These are phyloP conservation scores for Candida vaughaniae DNA, from an alignment of 805 yeast species.

Conservation along the genomic window DNA sequence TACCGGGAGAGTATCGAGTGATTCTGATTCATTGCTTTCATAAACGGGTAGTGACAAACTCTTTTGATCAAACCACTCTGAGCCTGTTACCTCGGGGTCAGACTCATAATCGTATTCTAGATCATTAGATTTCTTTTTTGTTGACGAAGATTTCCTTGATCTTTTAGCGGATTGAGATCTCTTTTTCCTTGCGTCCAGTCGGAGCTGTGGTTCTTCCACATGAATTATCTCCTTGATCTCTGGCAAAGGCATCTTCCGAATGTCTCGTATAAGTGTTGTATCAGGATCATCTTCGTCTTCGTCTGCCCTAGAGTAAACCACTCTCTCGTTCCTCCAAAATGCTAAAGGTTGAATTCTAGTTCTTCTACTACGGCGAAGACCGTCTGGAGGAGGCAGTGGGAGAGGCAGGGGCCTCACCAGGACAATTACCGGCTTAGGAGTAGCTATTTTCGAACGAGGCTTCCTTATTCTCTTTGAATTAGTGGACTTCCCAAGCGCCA, in stretches of 20 bases:
- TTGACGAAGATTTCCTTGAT: neutral
- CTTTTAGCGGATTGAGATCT: neutral
- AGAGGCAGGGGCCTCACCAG: conserved; percentile 32
- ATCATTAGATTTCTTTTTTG: conserved; percentile 2
- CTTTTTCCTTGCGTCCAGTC: conserved; percentile 3
- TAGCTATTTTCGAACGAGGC: conserved; percentile 4
- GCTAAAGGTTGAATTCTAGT: conserved; percentile 70
- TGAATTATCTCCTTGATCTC: conserved; percentile 60
- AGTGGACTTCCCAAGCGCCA: conserved; percentile 27
- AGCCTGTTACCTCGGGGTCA: conserved; percentile 43
- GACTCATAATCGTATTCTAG: conserved; percentile 30
- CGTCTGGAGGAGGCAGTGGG: conserved; percentile 47
- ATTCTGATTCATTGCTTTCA: conserved; percentile 42
- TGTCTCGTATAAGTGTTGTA: conserved; percentile 33
- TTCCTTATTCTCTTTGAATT: conserved; percentile 4
- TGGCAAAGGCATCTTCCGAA: conserved; percentile 46
- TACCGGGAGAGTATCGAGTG: conserved; percentile 35
- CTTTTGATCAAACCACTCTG: conserved; percentile 52
- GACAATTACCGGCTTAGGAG: conserved; percentile 1
- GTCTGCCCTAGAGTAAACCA: conserved; percentile 50
- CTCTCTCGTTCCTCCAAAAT: conserved; percentile 80
- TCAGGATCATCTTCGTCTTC: conserved; percentile 41
- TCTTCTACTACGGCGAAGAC: conserved; percentile 64
- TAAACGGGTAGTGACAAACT: conserved; percentile 47
- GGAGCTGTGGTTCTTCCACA: conserved; percentile 24